phyloP scores from a whole-genome alignment of 805 yeast species.

The Starmera amethionina region DNA sequence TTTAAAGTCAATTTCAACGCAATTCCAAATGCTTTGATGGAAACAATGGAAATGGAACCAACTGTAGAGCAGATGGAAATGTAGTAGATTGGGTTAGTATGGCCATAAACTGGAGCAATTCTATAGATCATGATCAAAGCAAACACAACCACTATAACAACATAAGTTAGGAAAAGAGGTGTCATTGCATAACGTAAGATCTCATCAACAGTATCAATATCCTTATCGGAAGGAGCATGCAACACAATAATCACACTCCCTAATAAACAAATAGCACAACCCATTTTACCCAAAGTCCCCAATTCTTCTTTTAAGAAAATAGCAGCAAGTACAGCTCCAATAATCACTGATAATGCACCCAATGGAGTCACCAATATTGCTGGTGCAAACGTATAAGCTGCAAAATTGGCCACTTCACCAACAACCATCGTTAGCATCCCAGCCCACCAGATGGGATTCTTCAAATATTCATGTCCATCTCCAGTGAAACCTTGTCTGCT shows the following conservation, averaged over 20 bases:
- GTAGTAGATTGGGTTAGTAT: conserved; percentile 78
- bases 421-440: conserved; percentile 86
- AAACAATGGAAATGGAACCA: conserved; percentile 85
- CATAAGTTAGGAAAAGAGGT: conserved; percentile 68
- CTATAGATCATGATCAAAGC: conserved; percentile 72
- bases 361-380: conserved; percentile 87
- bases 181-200: conserved; percentile 69
- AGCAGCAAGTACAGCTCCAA: conserved; percentile 87
- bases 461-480: conserved; percentile 69
- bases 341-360: conserved; percentile 84
- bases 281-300: conserved; percentile 83
- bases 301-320: conserved; percentile 76
- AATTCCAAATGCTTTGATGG: conserved; percentile 89
- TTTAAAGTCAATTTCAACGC: conserved; percentile 76
- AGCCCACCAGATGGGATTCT: conserved; percentile 90
- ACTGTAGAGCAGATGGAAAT: conserved; percentile 84
- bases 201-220: conserved; percentile 80
- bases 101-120: conserved; percentile 74
- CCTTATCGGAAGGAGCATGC: conserved; percentile 94
- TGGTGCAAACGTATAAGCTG: conserved; percentile 93
- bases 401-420: conserved; percentile 88
- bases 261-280: conserved; percentile 82
- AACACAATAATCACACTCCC: conserved; percentile 83
- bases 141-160: conserved; percentile 51
- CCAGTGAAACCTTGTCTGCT: conserved; percentile 55